phyloP scores from a whole-genome alignment of 352 stramenopile species.

The Phytopythium chamaehyphon region DNA sequence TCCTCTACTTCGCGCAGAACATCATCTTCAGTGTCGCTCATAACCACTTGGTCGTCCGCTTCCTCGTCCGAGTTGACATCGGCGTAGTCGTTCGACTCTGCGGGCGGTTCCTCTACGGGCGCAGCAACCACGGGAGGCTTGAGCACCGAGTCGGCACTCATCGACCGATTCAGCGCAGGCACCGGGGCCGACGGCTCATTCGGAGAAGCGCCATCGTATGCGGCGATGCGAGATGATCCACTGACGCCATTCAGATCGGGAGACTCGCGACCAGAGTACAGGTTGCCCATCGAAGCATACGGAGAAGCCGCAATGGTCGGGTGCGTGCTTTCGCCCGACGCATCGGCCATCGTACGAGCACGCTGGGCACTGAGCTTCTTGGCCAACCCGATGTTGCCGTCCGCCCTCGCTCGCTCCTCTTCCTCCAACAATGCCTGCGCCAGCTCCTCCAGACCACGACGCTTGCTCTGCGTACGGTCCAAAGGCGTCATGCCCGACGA shows the following conservation, averaged over 20 bases:
- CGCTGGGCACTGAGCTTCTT: conserved; percentile 81
- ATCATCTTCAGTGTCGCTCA: conserved; percentile 63
- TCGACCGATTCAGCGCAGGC: conserved; percentile 32
- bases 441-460: conserved; percentile 72
- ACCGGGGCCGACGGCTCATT: conserved; percentile 9
- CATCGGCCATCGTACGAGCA: conserved; percentile 62
- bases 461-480: conserved; percentile 66
- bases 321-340: conserved; percentile 31
- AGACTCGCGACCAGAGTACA: conserved; percentile 15
- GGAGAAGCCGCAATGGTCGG: conserved; percentile 23
- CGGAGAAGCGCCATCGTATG: background rate
- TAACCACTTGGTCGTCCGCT: conserved; percentile 69
- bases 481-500: conserved; percentile 42
- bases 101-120: conserved; percentile 11
- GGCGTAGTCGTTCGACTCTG: conserved; percentile 64
- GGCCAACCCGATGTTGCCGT: conserved; percentile 67
- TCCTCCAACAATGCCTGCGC: conserved; percentile 73
- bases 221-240: background rate
- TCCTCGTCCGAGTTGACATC: conserved; percentile 81
- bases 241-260: background rate
- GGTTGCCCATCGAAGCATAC: conserved; percentile 42
- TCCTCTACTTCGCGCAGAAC: conserved; percentile 76
- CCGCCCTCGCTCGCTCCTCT: conserved; percentile 72
- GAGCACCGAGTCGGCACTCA: conserved; percentile 22
- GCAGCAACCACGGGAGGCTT: conserved; percentile 6